These are phyloP conservation scores for Phaeophleospora eucalypticola DNA, from an alignment of 2,329 filamentous ascomycete species.

Conservation along the genomic window DNA sequence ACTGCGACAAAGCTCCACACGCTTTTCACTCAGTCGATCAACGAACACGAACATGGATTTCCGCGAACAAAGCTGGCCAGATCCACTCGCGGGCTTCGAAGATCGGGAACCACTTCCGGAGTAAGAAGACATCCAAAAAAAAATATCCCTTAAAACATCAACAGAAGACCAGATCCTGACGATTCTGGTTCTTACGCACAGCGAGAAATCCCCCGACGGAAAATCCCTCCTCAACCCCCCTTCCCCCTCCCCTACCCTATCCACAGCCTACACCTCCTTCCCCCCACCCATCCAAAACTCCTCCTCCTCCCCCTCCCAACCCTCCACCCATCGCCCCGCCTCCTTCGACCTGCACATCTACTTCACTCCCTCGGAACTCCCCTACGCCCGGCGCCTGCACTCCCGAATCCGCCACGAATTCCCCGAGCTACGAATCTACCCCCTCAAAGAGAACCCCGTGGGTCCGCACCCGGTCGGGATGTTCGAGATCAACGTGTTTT, in stretches of 20 bases:
- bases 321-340: constrained; percentile 58
- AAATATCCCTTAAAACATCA: constrained; percentile 45
- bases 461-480: constrained; percentile 81
- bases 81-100: neutral
- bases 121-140: constrained; percentile 22
- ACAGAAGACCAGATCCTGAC: no score
- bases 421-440: constrained; percentile 79
- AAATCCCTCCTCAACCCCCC: constrained; percentile 69
- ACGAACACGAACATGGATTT: neutral
- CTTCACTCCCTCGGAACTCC: constrained; percentile 61
- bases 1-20: no score
- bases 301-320: constrained; percentile 65
- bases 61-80: neutral
- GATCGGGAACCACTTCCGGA: neutral
- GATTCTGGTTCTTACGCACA: no score
- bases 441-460: constrained; percentile 69
- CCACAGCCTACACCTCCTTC: constrained; percentile 68
- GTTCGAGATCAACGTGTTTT: constrained; percentile 90
- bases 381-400: constrained; percentile 69
- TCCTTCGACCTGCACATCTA: constrained; percentile 89
- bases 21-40: no score
- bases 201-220: constrained; percentile 53
- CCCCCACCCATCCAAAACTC: no score
- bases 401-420: constrained; percentile 77
- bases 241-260: constrained; percentile 50